Base-by-base conservation (phyloP, 306 rosid genomes). In the Crotalaria pallida region DNA sequence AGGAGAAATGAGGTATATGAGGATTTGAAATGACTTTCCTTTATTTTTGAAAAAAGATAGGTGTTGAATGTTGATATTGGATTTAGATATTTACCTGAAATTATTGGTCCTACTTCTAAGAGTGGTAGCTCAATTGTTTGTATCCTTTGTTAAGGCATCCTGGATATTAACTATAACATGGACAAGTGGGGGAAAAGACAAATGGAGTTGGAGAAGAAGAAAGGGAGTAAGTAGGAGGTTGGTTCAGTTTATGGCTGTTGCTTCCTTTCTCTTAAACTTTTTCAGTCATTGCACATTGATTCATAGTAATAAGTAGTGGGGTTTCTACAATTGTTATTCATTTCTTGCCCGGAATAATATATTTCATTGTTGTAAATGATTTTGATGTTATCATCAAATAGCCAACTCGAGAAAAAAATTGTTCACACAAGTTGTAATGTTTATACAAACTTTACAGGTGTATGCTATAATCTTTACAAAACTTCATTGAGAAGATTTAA, bases 321-420 rank as follows among this genome's bases (percentile, higher is more conserved):
- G 68, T 33, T 29, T 58, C 29, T 34, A 22, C 45, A 56, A 31
- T 33, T 36, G 48, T 67, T 62, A 38, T 38, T 47, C 21, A 24
- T 36, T 34, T 31, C 47, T 15, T 43, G 40, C 23, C 10, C 5
- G 33, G 57, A 34, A 33, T n/a, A n/a, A n/a, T n/a, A n/a, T 38
- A 16, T 26, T 64, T 49, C 29, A 24, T 69, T 36, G 69, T n/a
- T 52, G 65, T 60, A 81, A 49, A 58, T 53, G 47, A 38, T 58
- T n/a, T n/a, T 58, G 16, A 56, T 64, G 47, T 23, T 45, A 12
- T 53, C 19, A 45, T 64, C 10, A 34, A 19, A 38, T 56, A 27
- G 23, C 43, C 63, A 22, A 13, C 23, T 71, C 7, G 56, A 36
- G 59, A 36, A 26, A 36, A 26, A 43, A 45, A 9, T 57, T 48